phyloP scores from a whole-genome alignment of 2,329 filamentous ascomycete species.

The Ramularia collo-cygni region DNA sequence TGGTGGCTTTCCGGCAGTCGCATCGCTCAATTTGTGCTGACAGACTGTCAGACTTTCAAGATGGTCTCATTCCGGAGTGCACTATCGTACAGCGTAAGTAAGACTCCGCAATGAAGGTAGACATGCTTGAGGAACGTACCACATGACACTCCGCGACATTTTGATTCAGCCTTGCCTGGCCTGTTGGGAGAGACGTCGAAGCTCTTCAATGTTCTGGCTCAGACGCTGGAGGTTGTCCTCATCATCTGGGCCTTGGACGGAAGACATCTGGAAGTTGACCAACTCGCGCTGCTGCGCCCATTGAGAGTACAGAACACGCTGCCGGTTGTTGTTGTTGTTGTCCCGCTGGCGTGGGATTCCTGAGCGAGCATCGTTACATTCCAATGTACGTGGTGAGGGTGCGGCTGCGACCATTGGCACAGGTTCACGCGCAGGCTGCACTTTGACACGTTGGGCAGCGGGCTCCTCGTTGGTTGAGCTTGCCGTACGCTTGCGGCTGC shows the following conservation, averaged over 20 bases:
- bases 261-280: conserved; percentile 20
- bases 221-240: conserved; percentile 19
- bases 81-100: no score
- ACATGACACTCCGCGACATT: no score
- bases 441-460: conserved; percentile 13
- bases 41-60: no score
- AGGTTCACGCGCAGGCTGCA: conserved; percentile 8
- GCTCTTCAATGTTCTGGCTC: conserved; percentile 22
- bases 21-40: no score
- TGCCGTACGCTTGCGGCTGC: conserved; percentile 26
- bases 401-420: conserved; percentile 4
- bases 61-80: no score
- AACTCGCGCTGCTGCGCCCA: conserved; percentile 23
- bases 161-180: conserved; percentile 23
- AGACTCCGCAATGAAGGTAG: no score
- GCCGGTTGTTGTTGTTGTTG: conserved; percentile 8
- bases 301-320: conserved; percentile 19
- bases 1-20: no score
- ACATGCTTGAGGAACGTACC: no score
- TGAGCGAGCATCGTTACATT: background rate
- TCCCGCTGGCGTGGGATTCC: background rate
- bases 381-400: background rate
- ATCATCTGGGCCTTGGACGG: conserved; percentile 20
- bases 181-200: conserved; percentile 21
- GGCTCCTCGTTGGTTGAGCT: conserved; percentile 15